Conservation (phyloP, 2,329 filamentous ascomycete genomes). For the Stagonosporopsis tanaceti region DNA sequence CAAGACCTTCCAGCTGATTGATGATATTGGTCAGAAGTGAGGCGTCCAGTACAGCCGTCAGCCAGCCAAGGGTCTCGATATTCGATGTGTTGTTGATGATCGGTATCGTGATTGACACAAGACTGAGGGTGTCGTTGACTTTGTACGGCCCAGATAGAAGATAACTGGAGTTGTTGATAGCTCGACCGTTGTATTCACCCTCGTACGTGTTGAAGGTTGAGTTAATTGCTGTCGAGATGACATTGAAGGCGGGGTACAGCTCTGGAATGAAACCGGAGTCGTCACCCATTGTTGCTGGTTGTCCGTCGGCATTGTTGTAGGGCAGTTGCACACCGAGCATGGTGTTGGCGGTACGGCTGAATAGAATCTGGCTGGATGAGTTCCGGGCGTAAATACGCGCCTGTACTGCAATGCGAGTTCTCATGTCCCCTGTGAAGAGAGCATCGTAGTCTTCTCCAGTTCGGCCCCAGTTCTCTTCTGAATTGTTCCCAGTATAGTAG, state of each 20-base stretch:
- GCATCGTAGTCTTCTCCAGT: slow-evolving; percentile 73
- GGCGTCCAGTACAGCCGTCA: slow-evolving; percentile 80
- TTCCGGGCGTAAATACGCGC: slow-evolving; percentile 76
- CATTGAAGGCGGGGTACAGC: slow-evolving; percentile 83
- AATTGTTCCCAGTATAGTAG: slow-evolving; percentile 65
- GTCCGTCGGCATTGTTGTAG: slow-evolving; percentile 66
- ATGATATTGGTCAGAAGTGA: slow-evolving; percentile 69
- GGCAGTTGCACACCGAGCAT: slow-evolving; percentile 66
- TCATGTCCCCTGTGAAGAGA: slow-evolving; percentile 69
- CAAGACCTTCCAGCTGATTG: slow-evolving; percentile 73
- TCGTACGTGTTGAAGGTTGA: slow-evolving; percentile 43
- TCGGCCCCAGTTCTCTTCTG: slow-evolving; percentile 64
- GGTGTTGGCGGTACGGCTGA: slow-evolving; percentile 57
- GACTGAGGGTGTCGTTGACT: slow-evolving; percentile 75
- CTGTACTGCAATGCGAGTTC: slow-evolving; percentile 67
- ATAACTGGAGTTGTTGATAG: slow-evolving; percentile 58
- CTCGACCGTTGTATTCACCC: slow-evolving; percentile 54
- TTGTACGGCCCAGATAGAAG: slow-evolving; percentile 80
- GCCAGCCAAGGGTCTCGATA: slow-evolving; percentile 77
- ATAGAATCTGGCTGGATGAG: slow-evolving; percentile 58
- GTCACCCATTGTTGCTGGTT: slow-evolving; percentile 68
- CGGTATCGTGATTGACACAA: slow-evolving; percentile 83
- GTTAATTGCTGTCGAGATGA: slow-evolving; percentile 53
- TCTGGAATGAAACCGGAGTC: slow-evolving; percentile 72
- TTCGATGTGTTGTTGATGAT: slow-evolving; percentile 72